phyloP scores from a whole-genome alignment of 1,284 basidiomycete species.

The Trichosporon asahii region DNA sequence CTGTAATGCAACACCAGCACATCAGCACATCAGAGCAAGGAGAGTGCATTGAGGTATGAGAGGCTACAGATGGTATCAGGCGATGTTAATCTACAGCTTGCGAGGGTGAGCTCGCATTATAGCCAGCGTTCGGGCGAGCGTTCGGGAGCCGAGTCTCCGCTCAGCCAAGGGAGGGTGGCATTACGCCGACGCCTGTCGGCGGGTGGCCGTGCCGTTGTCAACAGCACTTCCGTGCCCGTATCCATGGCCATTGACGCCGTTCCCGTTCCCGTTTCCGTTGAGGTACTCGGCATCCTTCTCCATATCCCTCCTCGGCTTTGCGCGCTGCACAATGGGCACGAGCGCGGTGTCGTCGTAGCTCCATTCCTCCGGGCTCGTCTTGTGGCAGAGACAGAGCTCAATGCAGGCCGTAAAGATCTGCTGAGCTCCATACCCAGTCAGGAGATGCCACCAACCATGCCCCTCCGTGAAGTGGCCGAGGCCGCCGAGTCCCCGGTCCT shows the following conservation, averaged over 20 bases:
- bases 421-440: slow-evolving; percentile 55
- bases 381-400: slow-evolving; percentile 37
- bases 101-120: neutral
- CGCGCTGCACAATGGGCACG: slow-evolving; percentile 27
- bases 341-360: slow-evolving; percentile 26
- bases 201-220: neutral
- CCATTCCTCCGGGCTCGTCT: slow-evolving; percentile 33
- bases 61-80: slow-evolving; percentile 2
- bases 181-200: neutral
- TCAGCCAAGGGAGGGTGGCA: too few species aligned
- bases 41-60: neutral
- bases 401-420: slow-evolving; percentile 51
- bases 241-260: neutral
- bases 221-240: neutral
- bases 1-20: neutral
- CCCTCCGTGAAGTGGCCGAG: slow-evolving; percentile 45
- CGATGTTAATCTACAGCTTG: neutral
- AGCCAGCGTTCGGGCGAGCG: neutral
- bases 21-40: neutral
- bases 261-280: too few species aligned
- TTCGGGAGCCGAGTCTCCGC: neutral
- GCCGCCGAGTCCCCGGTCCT: slow-evolving; percentile 28
- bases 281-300: neutral
- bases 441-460: slow-evolving; percentile 57
- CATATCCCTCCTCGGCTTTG: neutral